Conservation (phyloP, 2,329 filamentous ascomycete species). For the Chaetomium sp. region DNA sequence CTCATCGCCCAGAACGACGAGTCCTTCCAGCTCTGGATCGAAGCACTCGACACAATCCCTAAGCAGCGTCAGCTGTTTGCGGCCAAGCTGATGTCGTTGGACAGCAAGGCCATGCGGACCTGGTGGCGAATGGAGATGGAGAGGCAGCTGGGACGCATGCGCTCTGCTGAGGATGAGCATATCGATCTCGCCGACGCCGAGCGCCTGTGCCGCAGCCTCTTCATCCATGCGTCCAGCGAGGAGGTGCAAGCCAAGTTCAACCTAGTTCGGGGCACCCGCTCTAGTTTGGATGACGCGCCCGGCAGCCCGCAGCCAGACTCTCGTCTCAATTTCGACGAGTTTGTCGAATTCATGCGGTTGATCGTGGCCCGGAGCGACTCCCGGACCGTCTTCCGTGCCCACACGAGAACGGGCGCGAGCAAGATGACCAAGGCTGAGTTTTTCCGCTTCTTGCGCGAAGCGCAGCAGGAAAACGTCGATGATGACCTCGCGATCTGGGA, state of each 20-base stretch:
- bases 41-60: slow-evolving; percentile 75
- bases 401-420: slow-evolving; percentile 50
- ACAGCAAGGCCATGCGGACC: slow-evolving; percentile 70
- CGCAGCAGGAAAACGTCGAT: slow-evolving; percentile 71
- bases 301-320: slow-evolving; percentile 45
- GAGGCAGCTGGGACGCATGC: slow-evolving; percentile 52
- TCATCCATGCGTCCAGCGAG: slow-evolving; percentile 80
- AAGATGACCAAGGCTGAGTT: slow-evolving; percentile 71
- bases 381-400: slow-evolving; percentile 60
- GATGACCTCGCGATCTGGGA: slow-evolving; percentile 62
- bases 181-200: slow-evolving; percentile 75
- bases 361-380: slow-evolving; percentile 84
- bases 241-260: slow-evolving; percentile 69
- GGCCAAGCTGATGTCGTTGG: slow-evolving; percentile 79
- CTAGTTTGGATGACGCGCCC: slow-evolving; percentile 12
- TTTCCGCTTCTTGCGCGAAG: slow-evolving; percentile 62
- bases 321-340: slow-evolving; percentile 70
- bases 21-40: slow-evolving; percentile 72
- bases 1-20: slow-evolving; percentile 71
- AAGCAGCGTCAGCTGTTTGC: slow-evolving; percentile 85
- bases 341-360: slow-evolving; percentile 73
- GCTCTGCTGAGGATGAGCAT: slow-evolving; percentile 54
- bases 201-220: slow-evolving; percentile 77
- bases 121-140: slow-evolving; percentile 86
- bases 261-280: slow-evolving; percentile 16